Evolutionary conservation across 2,329 filamentous ascomycete species (phyloP).

Genomic region (Leptographium flavum): DNA sequence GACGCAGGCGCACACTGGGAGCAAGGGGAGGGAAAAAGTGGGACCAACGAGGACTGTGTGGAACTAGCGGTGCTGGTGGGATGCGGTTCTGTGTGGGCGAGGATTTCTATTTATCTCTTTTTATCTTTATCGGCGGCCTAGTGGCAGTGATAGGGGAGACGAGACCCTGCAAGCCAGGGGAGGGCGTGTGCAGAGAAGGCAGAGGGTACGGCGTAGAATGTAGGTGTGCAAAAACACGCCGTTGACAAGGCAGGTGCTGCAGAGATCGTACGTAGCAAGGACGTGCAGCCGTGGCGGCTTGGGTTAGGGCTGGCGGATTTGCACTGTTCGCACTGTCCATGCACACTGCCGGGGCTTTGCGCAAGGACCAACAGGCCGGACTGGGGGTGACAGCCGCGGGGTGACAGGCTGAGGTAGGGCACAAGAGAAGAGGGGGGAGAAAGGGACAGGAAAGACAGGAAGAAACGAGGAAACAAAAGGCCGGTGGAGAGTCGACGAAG

Average conservation of each 20-base stretch:
- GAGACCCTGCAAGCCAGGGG: conserved; percentile 1
- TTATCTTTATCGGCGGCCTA: not conserved
- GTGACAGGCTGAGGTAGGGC: too few relatives aligned
- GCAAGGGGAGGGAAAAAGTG: not conserved
- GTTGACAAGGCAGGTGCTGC: not conserved
- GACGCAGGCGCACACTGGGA: not conserved
- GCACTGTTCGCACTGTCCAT: too few relatives aligned
- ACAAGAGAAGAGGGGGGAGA: not conserved
- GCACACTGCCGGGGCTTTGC: not conserved
- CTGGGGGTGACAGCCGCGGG: not conserved
- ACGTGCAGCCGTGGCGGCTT: not conserved
- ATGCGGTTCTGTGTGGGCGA: not conserved
- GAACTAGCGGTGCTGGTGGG: not conserved
- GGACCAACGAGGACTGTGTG: not conserved
- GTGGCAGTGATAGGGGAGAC: conserved; percentile 3
- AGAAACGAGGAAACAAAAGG: too few relatives aligned
- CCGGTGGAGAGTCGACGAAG: too few relatives aligned
- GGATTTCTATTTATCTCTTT: conserved; percentile 1
- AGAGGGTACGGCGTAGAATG: not conserved
- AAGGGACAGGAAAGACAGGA: not conserved
- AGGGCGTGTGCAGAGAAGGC: not conserved
- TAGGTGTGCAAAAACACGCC: too few relatives aligned
- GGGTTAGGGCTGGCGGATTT: not conserved
- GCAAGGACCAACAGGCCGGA: not conserved
- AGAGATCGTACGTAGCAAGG: not conserved